Evolutionary conservation across 495 filamentous ascomycete species (phyloP).

Genomic region (Sabuloglossum arenarium): DNA sequence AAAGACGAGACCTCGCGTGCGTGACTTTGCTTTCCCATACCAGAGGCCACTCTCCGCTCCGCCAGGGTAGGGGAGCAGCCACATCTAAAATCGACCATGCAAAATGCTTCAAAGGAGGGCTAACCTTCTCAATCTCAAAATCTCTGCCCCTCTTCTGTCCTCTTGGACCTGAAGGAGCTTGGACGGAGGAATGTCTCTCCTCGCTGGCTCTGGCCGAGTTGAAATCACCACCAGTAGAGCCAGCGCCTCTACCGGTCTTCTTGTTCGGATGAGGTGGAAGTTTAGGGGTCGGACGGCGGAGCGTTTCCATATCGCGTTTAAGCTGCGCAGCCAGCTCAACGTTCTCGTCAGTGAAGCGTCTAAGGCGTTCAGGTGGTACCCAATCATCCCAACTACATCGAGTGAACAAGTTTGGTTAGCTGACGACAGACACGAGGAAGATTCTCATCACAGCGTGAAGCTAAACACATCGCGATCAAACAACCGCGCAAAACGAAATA

Average conservation of each 20-base stretch:
- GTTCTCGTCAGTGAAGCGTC: slow-evolving; percentile 90
- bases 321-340: slow-evolving; percentile 58
- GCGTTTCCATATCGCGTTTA: slow-evolving; percentile 32
- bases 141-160: slow-evolving; percentile 55
- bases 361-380: slow-evolving; percentile 83
- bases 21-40: no score
- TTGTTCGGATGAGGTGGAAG: slow-evolving; percentile 26
- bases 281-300: slow-evolving; percentile 10
- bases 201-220: slow-evolving; percentile 72
- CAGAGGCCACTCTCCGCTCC: background rate
- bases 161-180: slow-evolving; percentile 30
- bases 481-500: background rate
- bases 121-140: slow-evolving; percentile 49
- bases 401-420: background rate
- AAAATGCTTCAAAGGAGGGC: background rate
- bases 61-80: background rate
- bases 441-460: no score
- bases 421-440: no score
- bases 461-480: background rate
- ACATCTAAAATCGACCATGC: background rate
- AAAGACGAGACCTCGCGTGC: no score
- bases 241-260: slow-evolving; percentile 17
- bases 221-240: slow-evolving; percentile 50
- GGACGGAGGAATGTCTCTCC: slow-evolving; percentile 50
- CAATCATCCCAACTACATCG: slow-evolving; percentile 80